These are phyloP conservation scores for Lobosporangium transversale DNA, from an alignment of 192 early-diverging fungal species.

Conservation along the genomic window DNA sequence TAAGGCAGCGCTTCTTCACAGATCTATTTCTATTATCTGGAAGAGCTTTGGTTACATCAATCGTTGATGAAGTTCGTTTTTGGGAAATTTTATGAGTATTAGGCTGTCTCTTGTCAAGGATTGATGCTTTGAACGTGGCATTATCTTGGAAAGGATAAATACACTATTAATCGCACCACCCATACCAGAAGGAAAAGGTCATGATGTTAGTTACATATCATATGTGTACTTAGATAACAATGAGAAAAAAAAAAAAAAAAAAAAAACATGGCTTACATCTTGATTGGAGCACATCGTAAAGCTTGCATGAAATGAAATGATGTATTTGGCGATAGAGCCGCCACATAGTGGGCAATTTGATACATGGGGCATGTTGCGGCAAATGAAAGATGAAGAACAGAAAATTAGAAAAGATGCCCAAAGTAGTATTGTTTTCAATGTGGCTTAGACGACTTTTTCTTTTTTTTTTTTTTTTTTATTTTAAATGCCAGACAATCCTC, in stretches of 20 bases:
- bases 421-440: neutral
- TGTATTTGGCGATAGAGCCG: conserved; percentile 6
- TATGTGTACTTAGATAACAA: too few species aligned
- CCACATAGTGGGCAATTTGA: conserved; percentile 17
- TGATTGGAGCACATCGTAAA: conserved; percentile 32
- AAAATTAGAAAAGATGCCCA: neutral
- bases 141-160: conserved; percentile 36
- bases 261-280: conserved; percentile 36
- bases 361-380: neutral
- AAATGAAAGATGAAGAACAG: neutral
- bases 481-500: too few species aligned
- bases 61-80: too few species aligned
- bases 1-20: too few species aligned
- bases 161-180: conserved; percentile 21
- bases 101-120: conserved; percentile 7
- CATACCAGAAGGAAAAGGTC: neutral
- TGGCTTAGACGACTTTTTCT: too few species aligned
- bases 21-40: too few species aligned
- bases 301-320: conserved; percentile 15
- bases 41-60: too few species aligned
- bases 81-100: neutral
- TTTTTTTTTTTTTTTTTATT: too few species aligned
- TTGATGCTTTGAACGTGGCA: neutral
- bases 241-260: too few species aligned
- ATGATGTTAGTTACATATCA: too few species aligned